Conservation (phyloP, 2,329 filamentous ascomycete species). For the Trichoderma simmonsii region DNA sequence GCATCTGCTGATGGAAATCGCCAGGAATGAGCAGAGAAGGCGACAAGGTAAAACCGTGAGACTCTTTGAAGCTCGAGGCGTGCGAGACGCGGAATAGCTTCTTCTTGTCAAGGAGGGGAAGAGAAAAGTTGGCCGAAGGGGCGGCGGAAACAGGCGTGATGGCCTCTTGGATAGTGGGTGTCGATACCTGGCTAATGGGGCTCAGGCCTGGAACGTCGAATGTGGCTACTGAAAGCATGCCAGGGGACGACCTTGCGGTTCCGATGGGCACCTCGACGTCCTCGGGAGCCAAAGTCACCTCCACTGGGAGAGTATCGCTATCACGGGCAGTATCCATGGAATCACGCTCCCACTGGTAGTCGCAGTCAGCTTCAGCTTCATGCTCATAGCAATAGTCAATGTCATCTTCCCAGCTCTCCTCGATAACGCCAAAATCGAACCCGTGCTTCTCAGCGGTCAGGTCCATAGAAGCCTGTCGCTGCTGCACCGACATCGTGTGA, state of each 20-base stretch:
- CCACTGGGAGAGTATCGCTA: slow-evolving; percentile 23
- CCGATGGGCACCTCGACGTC: slow-evolving; percentile 6
- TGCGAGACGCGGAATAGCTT: slow-evolving; percentile 38
- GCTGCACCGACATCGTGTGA: slow-evolving; percentile 32
- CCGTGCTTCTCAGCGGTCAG: slow-evolving; percentile 15
- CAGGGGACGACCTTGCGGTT: slow-evolving; percentile 25
- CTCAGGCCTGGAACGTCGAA: slow-evolving; percentile 49
- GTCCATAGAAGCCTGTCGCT: slow-evolving; percentile 30
- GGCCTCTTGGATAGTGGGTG: slow-evolving; percentile 41
- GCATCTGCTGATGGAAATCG: slow-evolving; percentile 56
- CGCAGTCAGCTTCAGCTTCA: slow-evolving; percentile 63
- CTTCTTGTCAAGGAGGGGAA: slow-evolving; percentile 42
- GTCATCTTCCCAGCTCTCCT: slow-evolving; percentile 63
- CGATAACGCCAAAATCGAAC: slow-evolving; percentile 30
- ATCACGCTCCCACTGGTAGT: slow-evolving; percentile 62
- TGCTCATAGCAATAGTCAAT: slow-evolving; percentile 71
- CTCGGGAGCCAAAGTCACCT: slow-evolving; percentile 27
- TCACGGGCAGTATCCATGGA: slow-evolving; percentile 45
- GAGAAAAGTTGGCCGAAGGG: slow-evolving; percentile 49
- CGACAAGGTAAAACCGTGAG: slow-evolving; percentile 57
- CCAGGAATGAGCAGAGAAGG: slow-evolving; percentile 60
- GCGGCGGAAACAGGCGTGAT: slow-evolving; percentile 40
- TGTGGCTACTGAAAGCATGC: slow-evolving; percentile 28
- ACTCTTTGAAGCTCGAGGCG: slow-evolving; percentile 56
- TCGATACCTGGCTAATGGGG: slow-evolving; percentile 46